Evolutionary conservation across 768 basidiomycete species (phyloP), one percentile per base, ranked within the genome.

Genomic region (Cytidiella melzeri): DNA sequence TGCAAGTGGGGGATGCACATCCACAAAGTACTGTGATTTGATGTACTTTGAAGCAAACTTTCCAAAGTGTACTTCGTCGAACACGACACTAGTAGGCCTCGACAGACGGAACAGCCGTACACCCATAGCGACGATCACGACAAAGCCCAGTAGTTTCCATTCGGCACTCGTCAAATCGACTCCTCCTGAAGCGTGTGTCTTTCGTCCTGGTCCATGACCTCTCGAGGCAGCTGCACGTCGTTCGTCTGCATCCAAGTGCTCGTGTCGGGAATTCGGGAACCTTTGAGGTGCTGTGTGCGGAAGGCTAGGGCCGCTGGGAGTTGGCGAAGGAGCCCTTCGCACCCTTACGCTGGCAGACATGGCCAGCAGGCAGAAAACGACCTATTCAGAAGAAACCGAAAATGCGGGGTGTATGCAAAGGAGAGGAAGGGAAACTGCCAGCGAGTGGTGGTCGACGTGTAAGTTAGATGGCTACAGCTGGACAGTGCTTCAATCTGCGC

Each of bases 41-140:
- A 97, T 89, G 63, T 98, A 98, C 62, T 88, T 89, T 41, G 80
- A 76, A 5, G 95, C 92, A 62, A 98, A 98, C 66, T 96, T 96
- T 52, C 95, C 95, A 65, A 98, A 98, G 65, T 98, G 95, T 0
- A 97, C 95, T 66, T 98, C 95, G 64, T 98, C 95, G 66, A 98
- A 98, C 91, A 99, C 95, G 37, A 99, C 92, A 59, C 92, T 93
- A 50, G 81, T 75, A 0, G 95, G 95, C 61, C 82, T 81, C 38
- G 87, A 89, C 39, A 99, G 70, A 45, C 85, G 79, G 69, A 87
- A 96, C 49, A 94, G 65, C 41, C 95, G 78, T n/a, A 97, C 90
- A n/a, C 72, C 78, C 5, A 73, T 66, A 1, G 91, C 93, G 43
- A 96, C 61, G 7, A 91, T 51, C 26, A 84, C 69, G 45, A 96